Base-by-base conservation (phyloP, 2,329 filamentous ascomycete species). In the Aspergillus calidoustus region DNA sequence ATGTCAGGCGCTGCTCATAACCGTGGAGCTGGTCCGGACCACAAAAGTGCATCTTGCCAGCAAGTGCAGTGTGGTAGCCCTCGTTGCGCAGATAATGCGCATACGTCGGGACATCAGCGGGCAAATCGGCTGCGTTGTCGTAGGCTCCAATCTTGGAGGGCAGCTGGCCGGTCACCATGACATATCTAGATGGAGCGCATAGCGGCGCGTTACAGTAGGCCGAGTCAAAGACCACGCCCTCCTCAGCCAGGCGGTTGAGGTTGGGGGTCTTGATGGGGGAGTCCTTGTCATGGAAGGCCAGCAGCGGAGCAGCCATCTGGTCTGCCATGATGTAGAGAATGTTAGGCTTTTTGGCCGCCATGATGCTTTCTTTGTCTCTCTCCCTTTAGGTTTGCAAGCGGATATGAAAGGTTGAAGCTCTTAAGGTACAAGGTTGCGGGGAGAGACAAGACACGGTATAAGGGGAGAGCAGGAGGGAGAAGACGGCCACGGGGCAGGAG, bases 41-140 rank as follows among this genome's bases (percentile, higher is more conserved):
- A 58, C 96, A 91, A 75, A 97, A 97, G 79, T 97, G 93, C 93
- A 97, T 97, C 84, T 97, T 97, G 65, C 93, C 93, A 5, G 93
- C 92, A 69, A 97, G 83, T 6, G 90, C 91, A 13, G 93, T 97
- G 79, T 97, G 91, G 73, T 97, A 97, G 57, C 92, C 92, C 71
- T 89, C 88, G 47, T 87, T 84, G 54, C 93, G 90, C 58, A 97
- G 83, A 78, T 97, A 97, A 77, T 97, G 93, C 8, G 93, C 92
- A 74, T 96, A 97, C 1, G 93, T 97, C 15, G 93, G 93, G 31
- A 91, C 87, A 69, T 96, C 92, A 59, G 91, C 91, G 59, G 87
- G 84, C 70, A 97, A 89, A 68, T 93, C 90, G 38, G 91, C 88
- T 49, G 93, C 93, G 74, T 97, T 97, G 81, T 97, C 93, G 77